A percentile compares a stretch with the other conserved stretches of the same genome.
Conservation (phyloP, 108 stramenopile species). For the Pseudonitzschia delicatissima region DNA sequence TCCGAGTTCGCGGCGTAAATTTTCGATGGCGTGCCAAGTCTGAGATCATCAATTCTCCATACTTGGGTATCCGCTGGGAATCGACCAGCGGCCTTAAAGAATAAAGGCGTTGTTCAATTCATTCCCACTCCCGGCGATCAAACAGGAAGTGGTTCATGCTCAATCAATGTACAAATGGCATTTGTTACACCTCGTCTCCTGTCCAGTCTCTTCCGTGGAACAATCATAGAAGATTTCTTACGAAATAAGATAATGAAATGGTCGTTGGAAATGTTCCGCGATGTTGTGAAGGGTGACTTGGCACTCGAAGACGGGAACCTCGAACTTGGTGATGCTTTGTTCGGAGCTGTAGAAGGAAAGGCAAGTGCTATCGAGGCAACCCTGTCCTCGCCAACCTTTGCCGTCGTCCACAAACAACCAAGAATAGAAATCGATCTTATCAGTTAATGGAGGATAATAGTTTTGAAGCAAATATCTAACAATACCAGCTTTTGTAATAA, state of each 20-base stretch:
- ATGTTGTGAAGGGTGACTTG: constrained; percentile 85
- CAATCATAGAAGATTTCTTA: constrained; percentile 72
- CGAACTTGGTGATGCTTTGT: constrained; percentile 84
- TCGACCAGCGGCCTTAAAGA: constrained; percentile 71
- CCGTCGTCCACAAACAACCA: not conserved
- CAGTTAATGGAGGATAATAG: too few relatives aligned
- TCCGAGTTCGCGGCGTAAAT: constrained; percentile 69
- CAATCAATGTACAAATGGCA: constrained; percentile 73
- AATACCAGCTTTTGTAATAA: not conserved
- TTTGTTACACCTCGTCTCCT: constrained; percentile 73
- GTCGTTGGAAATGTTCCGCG: constrained; percentile 88
- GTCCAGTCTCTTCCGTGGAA: constrained; percentile 62
- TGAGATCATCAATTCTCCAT: constrained; percentile 46
- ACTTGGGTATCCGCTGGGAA: constrained; percentile 73
- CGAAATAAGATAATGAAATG: constrained; percentile 84
- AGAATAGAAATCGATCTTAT: not conserved
- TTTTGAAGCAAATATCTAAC: too few relatives aligned
- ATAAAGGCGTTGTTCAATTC: constrained; percentile 44
- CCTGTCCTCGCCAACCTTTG: constrained; percentile 14
- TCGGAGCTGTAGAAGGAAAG: constrained; percentile 81
- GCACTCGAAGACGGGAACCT: constrained; percentile 82
- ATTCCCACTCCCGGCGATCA: constrained; percentile 14
- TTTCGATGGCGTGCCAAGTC: constrained; percentile 78
- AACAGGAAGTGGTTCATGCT: constrained; percentile 35
- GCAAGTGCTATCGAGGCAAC: constrained; percentile 79